Percentiles rank a stretch among this genome's conserved stretches.
These are phyloP conservation scores for Candida easanensis DNA, from an alignment of 805 yeast genomes.

Conservation along the genomic window DNA sequence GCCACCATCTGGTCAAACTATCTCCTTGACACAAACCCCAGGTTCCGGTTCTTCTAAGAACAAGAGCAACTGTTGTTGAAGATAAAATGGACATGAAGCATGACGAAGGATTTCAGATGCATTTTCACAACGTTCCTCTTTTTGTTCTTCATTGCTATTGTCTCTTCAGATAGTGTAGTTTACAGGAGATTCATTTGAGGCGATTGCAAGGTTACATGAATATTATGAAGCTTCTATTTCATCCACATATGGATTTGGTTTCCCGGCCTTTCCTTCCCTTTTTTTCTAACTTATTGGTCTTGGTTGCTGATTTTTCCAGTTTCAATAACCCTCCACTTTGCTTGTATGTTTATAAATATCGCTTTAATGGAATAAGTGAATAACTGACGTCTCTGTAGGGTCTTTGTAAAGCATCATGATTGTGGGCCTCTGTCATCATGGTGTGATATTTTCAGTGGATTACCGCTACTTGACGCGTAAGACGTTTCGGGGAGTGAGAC, in stretches of 20 bases:
- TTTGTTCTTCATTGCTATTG: no score
- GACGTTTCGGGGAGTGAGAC: no score
- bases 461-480: no score
- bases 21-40: slow-evolving; percentile 90
- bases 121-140: no score
- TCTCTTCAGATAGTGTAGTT: no score
- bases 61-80: slow-evolving; percentile 63
- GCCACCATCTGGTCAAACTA: slow-evolving; percentile 86
- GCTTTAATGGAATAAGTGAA: not conserved
- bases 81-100: slow-evolving; percentile 1
- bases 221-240: no score
- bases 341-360: slow-evolving; percentile 1
- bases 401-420: no score
- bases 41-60: slow-evolving; percentile 63
- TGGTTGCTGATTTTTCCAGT: not conserved
- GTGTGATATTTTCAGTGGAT: no score
- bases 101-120: slow-evolving; percentile 1
- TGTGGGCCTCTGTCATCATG: no score
- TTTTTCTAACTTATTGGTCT: not conserved
- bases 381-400: not conserved
- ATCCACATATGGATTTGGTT: no score
- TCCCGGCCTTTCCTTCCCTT: not conserved
- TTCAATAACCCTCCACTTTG: not conserved
- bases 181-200: no score
- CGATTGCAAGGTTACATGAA: no score